Evolutionary conservation across 257 asterid genomes (phyloP).

Genomic region (Cynanchum wilfordii): DNA sequence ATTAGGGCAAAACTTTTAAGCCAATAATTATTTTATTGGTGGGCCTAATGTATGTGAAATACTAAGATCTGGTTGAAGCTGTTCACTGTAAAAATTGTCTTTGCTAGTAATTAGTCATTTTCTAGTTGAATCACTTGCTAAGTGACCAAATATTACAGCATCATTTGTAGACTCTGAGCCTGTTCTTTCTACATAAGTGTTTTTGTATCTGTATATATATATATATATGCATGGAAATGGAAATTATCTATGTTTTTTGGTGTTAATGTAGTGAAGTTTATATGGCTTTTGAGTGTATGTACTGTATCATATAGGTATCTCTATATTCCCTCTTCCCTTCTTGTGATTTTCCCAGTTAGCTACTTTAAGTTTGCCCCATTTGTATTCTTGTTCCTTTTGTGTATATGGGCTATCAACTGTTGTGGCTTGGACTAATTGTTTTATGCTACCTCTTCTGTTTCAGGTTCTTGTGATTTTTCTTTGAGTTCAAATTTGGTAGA

Average conservation of each 20-base stretch:
- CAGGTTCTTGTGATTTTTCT: slow-evolving; percentile 23
- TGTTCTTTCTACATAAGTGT: not conserved
- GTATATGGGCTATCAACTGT: not conserved
- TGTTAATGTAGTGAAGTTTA: not conserved
- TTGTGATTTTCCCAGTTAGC: too few relatives aligned
- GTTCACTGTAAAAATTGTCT: not conserved
- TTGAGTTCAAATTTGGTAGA: slow-evolving; percentile 12
- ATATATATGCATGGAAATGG: not conserved
- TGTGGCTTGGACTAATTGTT: not conserved
- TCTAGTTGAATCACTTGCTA: not conserved
- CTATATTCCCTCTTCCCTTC: not conserved
- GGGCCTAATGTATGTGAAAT: slow-evolving; percentile 29
- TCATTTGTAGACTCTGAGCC: not conserved
- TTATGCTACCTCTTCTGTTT: slow-evolving; percentile 11
- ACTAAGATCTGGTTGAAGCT: not conserved
- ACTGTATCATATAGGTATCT: not conserved
- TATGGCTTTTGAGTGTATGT: not conserved
- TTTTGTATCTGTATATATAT: too few relatives aligned
- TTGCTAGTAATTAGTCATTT: not conserved
- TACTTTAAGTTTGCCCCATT: not conserved
- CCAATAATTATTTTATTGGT: slow-evolving; percentile 35
- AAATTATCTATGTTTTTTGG: not conserved
- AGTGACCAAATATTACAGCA: not conserved
- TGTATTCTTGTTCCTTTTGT: not conserved
- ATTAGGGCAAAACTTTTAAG: slow-evolving; percentile 17